Percentiles rank a stretch among this genome's conserved stretches.
Conservation (phyloP, 2,329 filamentous ascomycete species). For the Aspergillus pseudonomiae region DNA sequence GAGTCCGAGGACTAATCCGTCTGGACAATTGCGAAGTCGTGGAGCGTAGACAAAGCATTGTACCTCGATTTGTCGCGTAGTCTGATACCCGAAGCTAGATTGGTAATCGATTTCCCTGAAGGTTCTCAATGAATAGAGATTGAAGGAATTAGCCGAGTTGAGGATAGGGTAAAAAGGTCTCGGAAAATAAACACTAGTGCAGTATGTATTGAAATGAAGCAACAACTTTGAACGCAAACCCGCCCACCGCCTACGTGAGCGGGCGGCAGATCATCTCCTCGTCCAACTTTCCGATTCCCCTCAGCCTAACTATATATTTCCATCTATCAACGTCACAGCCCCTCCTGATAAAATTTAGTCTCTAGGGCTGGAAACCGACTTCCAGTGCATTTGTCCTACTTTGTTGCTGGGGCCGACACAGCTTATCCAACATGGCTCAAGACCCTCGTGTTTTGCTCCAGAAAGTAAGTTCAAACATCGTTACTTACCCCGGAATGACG, state of each 20-base stretch:
- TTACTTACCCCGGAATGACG: conserved; percentile 27
- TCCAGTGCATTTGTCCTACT: conserved; percentile 7
- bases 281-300: not conserved
- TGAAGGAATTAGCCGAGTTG: not conserved
- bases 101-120: not conserved
- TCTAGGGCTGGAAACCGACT: not conserved
- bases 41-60: conserved; percentile 21
- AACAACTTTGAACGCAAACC: conserved; percentile 1
- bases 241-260: conserved; percentile 25
- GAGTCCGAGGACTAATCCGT: conserved; percentile 10
- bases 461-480: conserved; percentile 59
- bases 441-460: conserved; percentile 78
- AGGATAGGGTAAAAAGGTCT: not conserved
- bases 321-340: conserved; percentile 6
- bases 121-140: not conserved
- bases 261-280: conserved; percentile 9
- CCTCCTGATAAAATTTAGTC: conserved; percentile 1
- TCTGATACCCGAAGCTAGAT: not conserved
- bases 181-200: not conserved
- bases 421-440: conserved; percentile 64
- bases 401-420: conserved; percentile 3
- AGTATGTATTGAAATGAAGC: not conserved
- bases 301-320: not conserved
- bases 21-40: conserved; percentile 18
- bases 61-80: not conserved